A percentile compares a stretch with the other conserved stretches of the same genome.
Conservation (phyloP, 345 rosid species). For the Stellera chamaejasme region DNA sequence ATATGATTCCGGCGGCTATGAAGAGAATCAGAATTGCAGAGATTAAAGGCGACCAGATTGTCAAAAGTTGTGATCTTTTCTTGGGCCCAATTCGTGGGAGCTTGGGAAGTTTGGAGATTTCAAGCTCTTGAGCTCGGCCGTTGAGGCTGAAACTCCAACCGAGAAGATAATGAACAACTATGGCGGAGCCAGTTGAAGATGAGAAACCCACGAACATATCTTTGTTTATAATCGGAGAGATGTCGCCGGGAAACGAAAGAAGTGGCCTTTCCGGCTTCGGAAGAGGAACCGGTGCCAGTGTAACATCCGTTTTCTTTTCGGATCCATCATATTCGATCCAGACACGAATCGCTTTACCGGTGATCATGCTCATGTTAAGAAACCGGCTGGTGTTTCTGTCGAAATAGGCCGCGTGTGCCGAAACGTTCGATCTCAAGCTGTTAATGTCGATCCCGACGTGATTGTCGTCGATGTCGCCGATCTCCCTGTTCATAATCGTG, state of each 20-base stretch:
- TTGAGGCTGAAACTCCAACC: constrained; percentile 69
- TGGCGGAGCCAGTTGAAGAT: constrained; percentile 41
- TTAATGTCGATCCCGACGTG: constrained; percentile 59
- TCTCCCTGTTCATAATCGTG: constrained; percentile 28
- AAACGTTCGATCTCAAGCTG: constrained; percentile 23
- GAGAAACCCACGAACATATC: constrained; percentile 66
- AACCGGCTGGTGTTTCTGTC: constrained; percentile 7
- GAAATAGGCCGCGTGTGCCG: constrained; percentile 35
- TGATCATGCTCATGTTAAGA: constrained; percentile 21
- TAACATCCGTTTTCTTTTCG: constrained; percentile 21
- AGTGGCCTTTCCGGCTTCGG: constrained; percentile 36
- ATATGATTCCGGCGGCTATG: constrained; percentile 11
- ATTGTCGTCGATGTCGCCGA: constrained; percentile 35
- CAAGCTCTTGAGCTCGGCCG: constrained; percentile 30
- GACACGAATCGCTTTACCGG: constrained; percentile 28
- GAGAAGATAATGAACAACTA: constrained; percentile 36
- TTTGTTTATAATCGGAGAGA: constrained; percentile 24
- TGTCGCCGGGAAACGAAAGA: constrained; percentile 35
- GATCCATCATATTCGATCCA: constrained; percentile 43
- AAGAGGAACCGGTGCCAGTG: constrained; percentile 26
- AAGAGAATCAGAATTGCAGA: constrained; percentile 20
- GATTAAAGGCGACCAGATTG: constrained; percentile 39
- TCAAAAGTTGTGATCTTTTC: constrained; percentile 22
- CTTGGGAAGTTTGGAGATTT: constrained; percentile 43
- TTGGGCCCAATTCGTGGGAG: constrained; percentile 39